phyloP scores from a whole-genome alignment of 805 yeast species.

The Candida ipomoeae region DNA sequence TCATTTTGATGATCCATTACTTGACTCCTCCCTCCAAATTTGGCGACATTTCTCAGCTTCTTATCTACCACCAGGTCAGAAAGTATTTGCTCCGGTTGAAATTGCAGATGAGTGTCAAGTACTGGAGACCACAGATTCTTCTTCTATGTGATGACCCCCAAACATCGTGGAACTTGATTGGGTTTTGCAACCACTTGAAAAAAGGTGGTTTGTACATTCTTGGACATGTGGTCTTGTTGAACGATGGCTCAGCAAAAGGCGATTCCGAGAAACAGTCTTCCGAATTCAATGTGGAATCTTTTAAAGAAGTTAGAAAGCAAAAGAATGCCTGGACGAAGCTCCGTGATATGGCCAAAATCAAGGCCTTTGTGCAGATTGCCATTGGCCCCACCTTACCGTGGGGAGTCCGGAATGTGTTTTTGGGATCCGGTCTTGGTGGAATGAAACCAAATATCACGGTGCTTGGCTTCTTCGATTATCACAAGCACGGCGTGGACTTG shows the following conservation, averaged over 20 bases:
- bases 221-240: slow-evolving; percentile 82
- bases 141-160: slow-evolving; percentile 88
- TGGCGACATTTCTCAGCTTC: slow-evolving; percentile 96
- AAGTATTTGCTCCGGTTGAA: slow-evolving; percentile 78
- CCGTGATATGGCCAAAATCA: slow-evolving; percentile 71
- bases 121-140: slow-evolving; percentile 96
- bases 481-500: slow-evolving; percentile 34
- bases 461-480: slow-evolving; percentile 77
- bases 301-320: slow-evolving; percentile 66
- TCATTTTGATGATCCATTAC: slow-evolving; percentile 81
- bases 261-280: slow-evolving; percentile 13
- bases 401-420: slow-evolving; percentile 90
- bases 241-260: slow-evolving; percentile 26
- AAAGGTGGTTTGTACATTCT: slow-evolving; percentile 91
- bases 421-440: slow-evolving; percentile 97
- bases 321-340: slow-evolving; percentile 79
- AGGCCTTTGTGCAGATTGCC: slow-evolving; percentile 92
- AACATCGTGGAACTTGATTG: slow-evolving; percentile 85
- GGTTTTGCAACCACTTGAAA: slow-evolving; percentile 89
- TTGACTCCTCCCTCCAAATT: slow-evolving; percentile 92
- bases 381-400: slow-evolving; percentile 84
- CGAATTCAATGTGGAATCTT: slow-evolving; percentile 41
- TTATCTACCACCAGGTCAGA: slow-evolving; percentile 94
- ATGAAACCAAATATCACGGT: slow-evolving; percentile 97
- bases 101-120: slow-evolving; percentile 87